Evolutionary conservation across 2,329 filamentous ascomycete genomes (phyloP).

Genomic region (Pseudogymnoascus sp.): DNA sequence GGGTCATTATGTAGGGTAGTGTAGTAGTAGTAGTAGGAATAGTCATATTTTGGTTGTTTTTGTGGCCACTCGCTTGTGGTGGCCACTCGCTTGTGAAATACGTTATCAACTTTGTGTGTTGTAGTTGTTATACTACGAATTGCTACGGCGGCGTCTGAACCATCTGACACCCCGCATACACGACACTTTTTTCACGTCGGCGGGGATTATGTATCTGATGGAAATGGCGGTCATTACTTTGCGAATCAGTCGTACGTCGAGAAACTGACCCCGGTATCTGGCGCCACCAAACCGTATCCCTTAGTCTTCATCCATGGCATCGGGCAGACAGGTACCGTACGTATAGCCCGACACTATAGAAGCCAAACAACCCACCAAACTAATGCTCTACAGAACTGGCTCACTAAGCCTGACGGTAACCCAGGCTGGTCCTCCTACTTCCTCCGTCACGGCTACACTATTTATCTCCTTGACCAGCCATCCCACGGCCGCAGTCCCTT

Average conservation of each 20-base stretch:
- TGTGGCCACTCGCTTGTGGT: too few species aligned
- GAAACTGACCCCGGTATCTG: slow-evolving; percentile 31
- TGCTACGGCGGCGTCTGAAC: neutral
- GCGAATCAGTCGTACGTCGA: slow-evolving; percentile 47
- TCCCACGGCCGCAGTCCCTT: slow-evolving; percentile 17
- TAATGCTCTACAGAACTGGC: slow-evolving; percentile 29
- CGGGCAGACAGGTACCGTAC: slow-evolving; percentile 22
- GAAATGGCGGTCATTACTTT: slow-evolving; percentile 11
- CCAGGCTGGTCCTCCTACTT: slow-evolving; percentile 41
- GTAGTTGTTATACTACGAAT: neutral
- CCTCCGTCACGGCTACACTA: slow-evolving; percentile 35
- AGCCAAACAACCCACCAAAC: neutral
- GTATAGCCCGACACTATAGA: slow-evolving; percentile 4
- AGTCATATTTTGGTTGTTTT: too few species aligned
- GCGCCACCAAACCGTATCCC: slow-evolving; percentile 15
- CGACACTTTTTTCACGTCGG: slow-evolving; percentile 22
- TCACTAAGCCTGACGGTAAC: slow-evolving; percentile 40
- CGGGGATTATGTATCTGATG: slow-evolving; percentile 18
- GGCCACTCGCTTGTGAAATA: too few species aligned
- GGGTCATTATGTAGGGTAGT: too few species aligned
- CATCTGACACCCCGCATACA: neutral
- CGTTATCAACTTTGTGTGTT: neutral
- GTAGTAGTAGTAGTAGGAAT: too few species aligned
- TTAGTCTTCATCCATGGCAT: slow-evolving; percentile 22
- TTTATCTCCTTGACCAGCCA: slow-evolving; percentile 33